phyloP scores from a whole-genome alignment of 2,329 filamentous ascomycete species.

The Phoma herbarum region DNA sequence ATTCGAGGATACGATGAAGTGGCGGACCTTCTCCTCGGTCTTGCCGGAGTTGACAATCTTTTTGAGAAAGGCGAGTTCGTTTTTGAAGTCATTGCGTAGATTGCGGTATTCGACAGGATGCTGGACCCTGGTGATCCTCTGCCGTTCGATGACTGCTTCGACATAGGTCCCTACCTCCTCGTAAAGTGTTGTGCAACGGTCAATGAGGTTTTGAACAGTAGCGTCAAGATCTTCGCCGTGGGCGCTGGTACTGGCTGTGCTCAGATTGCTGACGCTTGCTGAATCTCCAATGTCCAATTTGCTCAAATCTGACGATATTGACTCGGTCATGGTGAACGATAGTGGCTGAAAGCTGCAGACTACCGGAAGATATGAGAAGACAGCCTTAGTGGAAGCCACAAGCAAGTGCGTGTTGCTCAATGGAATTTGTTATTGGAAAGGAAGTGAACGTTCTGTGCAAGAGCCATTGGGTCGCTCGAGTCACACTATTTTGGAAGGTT shows the following conservation, averaged over 20 bases:
- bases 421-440: background rate
- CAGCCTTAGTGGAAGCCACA: background rate
- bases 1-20: slow-evolving; percentile 71
- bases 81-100: slow-evolving; percentile 47
- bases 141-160: slow-evolving; percentile 42
- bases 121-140: slow-evolving; percentile 45
- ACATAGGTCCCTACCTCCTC: slow-evolving; percentile 55
- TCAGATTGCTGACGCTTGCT: slow-evolving; percentile 8
- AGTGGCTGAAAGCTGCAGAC: no score
- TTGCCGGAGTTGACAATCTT: slow-evolving; percentile 39
- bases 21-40: slow-evolving; percentile 50
- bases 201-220: slow-evolving; percentile 46
- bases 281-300: slow-evolving; percentile 25
- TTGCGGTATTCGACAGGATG: slow-evolving; percentile 49
- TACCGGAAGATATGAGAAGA: background rate
- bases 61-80: slow-evolving; percentile 46
- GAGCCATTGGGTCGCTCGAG: slow-evolving; percentile 19
- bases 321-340: slow-evolving; percentile 26
- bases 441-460: slow-evolving; percentile 5
- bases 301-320: slow-evolving; percentile 20
- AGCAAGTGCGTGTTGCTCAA: background rate
- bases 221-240: slow-evolving; percentile 30
- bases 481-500: slow-evolving; percentile 20
- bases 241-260: background rate
- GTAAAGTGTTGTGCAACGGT: slow-evolving; percentile 50